A percentile compares a stretch with the other conserved stretches of the same genome.
phyloP scores from a whole-genome alignment of 495 filamentous ascomycete species.

The Cercophora sp. region DNA sequence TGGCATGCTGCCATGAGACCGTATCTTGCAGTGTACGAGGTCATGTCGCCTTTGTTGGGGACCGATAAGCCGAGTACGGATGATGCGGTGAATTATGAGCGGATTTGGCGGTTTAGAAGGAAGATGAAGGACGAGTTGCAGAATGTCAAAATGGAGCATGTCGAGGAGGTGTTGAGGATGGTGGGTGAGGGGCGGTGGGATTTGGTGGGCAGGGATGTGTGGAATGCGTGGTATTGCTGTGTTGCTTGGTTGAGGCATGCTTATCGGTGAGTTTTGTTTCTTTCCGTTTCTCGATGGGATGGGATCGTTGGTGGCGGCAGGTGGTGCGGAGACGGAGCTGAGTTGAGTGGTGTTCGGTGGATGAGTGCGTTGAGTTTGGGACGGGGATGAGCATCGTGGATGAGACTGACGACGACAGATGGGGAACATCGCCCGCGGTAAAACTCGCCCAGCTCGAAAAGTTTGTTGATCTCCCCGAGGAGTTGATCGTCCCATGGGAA shows the following conservation, averaged over 20 bases:
- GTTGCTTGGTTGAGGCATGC: conserved; percentile 35
- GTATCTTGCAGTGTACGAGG: conserved; percentile 34
- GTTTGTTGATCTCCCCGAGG: conserved; percentile 31
- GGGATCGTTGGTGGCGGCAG: too few species aligned
- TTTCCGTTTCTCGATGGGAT: too few species aligned
- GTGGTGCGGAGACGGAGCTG: too few species aligned
- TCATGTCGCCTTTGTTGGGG: conserved; percentile 28
- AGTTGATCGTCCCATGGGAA: conserved; percentile 35
- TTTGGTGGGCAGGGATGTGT: conserved; percentile 24
- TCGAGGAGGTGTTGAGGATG: conserved; percentile 20
- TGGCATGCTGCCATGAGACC: conserved; percentile 28
- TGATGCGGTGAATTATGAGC: conserved; percentile 15
- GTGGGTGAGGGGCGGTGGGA: conserved; percentile 26
- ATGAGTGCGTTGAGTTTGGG: too few species aligned
- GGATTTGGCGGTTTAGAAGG: conserved; percentile 13
- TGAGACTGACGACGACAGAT: conserved; percentile 19
- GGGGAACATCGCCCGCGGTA: conserved; percentile 43
- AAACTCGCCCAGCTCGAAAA: conserved; percentile 38
- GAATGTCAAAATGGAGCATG: conserved; percentile 23
- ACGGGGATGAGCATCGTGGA: too few species aligned
- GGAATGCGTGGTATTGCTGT: conserved; percentile 39
- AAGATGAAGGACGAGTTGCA: conserved; percentile 16
- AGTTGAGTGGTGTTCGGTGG: too few species aligned
- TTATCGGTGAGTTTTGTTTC: conserved; percentile 21
- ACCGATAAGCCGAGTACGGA: conserved; percentile 20